Percentiles rank a stretch among this genome's conserved stretches.
Conservation (phyloP, 306 rosid species). For the Sechiopsis laciniata region DNA sequence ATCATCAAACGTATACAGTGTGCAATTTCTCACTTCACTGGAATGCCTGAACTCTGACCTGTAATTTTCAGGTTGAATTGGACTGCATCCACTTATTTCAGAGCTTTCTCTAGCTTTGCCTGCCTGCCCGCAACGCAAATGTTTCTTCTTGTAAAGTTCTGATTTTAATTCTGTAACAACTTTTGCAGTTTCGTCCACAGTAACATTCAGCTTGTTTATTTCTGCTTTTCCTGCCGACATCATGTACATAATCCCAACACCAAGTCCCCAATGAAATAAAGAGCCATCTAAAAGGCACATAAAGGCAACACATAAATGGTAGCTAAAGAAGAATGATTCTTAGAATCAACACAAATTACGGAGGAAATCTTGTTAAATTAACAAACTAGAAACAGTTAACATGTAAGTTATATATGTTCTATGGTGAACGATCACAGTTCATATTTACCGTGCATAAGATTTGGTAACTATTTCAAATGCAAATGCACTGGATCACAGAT, state of each 20-base stretch:
- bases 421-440: background rate
- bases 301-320: background rate
- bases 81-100: conserved; percentile 24
- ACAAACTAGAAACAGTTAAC: background rate
- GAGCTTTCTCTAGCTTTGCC: conserved; percentile 23
- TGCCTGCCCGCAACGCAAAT: conserved; percentile 23
- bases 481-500: background rate
- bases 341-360: background rate
- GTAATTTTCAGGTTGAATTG: conserved; percentile 24
- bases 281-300: conserved; percentile 39
- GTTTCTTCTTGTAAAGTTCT: conserved; percentile 49
- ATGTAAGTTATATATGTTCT: background rate
- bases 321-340: background rate
- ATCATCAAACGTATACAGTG: conserved; percentile 29
- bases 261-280: conserved; percentile 54
- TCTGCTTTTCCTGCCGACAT: conserved; percentile 63
- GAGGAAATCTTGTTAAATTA: background rate
- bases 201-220: conserved; percentile 43
- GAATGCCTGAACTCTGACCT: conserved; percentile 22
- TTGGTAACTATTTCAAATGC: background rate
- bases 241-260: conserved; percentile 60
- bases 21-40: conserved; percentile 23
- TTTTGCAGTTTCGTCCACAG: conserved; percentile 48
- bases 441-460: background rate
- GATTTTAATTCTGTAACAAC: conserved; percentile 49